These are phyloP conservation scores for Straminergon stramineum DNA, from an alignment of 225 moss, liverwort and hornwort species.

Conservation along the genomic window DNA sequence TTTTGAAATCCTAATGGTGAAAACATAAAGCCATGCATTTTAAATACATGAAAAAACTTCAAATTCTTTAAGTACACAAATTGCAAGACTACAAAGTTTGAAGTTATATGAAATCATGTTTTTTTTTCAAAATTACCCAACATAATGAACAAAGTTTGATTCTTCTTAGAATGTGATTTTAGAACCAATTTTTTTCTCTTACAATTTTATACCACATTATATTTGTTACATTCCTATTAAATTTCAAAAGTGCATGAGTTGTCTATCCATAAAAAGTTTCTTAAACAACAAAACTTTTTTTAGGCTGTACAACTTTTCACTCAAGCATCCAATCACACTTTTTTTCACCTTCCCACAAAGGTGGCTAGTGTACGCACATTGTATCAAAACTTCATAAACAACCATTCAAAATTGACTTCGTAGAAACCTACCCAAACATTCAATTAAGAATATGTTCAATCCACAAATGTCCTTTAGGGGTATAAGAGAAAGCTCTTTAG, in stretches of 20 bases:
- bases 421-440: background rate
- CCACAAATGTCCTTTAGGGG: background rate
- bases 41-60: background rate
- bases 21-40: background rate
- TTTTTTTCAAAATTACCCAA: background rate
- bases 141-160: background rate
- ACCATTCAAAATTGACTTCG: background rate
- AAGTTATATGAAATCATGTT: background rate
- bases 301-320: background rate
- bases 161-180: background rate
- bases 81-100: background rate
- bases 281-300: background rate
- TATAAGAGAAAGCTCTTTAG: background rate
- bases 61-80: background rate
- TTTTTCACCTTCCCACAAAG: background rate
- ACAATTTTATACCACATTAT: background rate
- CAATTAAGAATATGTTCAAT: background rate
- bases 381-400: background rate
- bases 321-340: rapidly evolving
- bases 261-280: background rate
- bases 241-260: background rate
- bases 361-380: background rate
- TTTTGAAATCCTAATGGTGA: background rate
- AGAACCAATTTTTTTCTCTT: background rate
- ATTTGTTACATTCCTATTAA: background rate